phyloP scores from a whole-genome alignment of 2,329 filamentous ascomycete species.

The Colletotrichum gloeosporioides region DNA sequence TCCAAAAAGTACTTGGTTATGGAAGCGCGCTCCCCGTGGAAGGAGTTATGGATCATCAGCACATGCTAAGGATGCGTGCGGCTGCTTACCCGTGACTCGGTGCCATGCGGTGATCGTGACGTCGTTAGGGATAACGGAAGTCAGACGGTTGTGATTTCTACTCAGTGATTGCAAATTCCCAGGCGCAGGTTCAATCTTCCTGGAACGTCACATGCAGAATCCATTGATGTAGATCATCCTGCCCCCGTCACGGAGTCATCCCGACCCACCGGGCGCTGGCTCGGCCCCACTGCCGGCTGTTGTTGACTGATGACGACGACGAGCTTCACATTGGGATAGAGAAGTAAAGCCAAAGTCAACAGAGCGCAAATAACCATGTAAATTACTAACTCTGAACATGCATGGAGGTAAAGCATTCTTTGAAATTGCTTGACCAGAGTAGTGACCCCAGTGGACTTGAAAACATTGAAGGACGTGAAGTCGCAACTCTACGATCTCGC shows the following conservation, averaged over 20 bases:
- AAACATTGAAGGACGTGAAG: not conserved
- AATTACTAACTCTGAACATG: fast-evolving
- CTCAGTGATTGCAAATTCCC: not conserved
- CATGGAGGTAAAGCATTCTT: fast-evolving
- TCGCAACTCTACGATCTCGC: not conserved
- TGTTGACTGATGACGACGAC: not conserved
- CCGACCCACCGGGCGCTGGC: not conserved
- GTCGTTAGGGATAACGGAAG: not conserved
- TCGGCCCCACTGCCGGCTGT: not conserved
- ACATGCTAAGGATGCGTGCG: not conserved
- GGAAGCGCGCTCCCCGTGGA: not conserved
- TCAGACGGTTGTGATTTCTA: not conserved
- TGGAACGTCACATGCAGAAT: not conserved
- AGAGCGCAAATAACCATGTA: fast-evolving
- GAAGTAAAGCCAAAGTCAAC: not conserved
- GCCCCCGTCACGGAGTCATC: not conserved
- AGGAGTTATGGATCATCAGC: not conserved
- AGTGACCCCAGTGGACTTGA: not conserved
- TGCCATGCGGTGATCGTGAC: not conserved
- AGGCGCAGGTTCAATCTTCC: not conserved
- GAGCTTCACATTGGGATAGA: not conserved
- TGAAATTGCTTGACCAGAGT: not conserved
- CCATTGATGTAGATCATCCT: not conserved
- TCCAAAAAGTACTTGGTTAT: too few species aligned
- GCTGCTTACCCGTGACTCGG: too few species aligned